Conservation (phyloP, 257 asterid species). For the Scutellaria baicalensis region DNA sequence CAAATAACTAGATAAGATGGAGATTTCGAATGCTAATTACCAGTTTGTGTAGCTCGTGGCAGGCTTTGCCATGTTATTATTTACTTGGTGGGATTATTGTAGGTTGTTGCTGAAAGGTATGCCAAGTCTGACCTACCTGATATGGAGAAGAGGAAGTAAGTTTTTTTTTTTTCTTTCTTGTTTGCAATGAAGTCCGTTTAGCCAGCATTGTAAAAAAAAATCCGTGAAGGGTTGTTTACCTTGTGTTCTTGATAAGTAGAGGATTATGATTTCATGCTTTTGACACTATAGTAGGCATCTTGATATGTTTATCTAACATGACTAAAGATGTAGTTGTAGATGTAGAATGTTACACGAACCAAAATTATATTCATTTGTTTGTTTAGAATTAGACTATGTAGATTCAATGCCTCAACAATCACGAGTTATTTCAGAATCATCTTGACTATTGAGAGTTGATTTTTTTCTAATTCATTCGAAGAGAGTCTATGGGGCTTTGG, state of each 20-base stretch:
- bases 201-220: background rate
- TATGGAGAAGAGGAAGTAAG: constrained; percentile 94
- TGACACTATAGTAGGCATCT: too few species aligned
- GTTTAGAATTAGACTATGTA: too few species aligned
- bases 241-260: background rate
- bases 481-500: too few species aligned
- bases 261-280: too few species aligned
- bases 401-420: too few species aligned
- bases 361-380: too few species aligned
- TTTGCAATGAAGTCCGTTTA: background rate
- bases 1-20: background rate
- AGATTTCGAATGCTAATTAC: constrained; percentile 5
- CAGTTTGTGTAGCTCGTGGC: background rate
- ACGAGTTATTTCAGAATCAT: too few species aligned
- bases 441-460: too few species aligned
- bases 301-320: too few species aligned
- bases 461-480: too few species aligned
- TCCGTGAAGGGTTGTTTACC: background rate
- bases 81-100: constrained; percentile 15
- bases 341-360: too few species aligned
- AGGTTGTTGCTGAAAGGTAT: constrained; percentile 89
- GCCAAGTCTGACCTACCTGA: constrained; percentile 84
- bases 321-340: too few species aligned
- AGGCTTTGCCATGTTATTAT: background rate
- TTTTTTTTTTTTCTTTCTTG: background rate